These are phyloP conservation scores for Calycina marina DNA, from an alignment of 2,329 filamentous ascomycete genomes.

Conservation along the genomic window DNA sequence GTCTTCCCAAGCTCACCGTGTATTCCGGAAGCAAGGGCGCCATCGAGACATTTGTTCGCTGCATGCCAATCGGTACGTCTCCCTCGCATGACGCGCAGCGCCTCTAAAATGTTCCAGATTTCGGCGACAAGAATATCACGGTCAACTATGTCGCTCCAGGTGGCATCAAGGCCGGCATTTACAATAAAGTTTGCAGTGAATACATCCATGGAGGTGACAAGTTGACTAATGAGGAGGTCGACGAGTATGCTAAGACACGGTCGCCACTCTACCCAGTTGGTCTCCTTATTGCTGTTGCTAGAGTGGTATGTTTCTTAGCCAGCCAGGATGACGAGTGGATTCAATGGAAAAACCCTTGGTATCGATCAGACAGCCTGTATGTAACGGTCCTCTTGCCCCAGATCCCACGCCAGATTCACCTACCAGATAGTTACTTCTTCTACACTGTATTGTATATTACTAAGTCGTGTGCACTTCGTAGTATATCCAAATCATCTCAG, in stretches of 20 bases:
- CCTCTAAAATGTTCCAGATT: conserved; percentile 37
- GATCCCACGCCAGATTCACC: too few species aligned
- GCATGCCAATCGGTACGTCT: conserved; percentile 49
- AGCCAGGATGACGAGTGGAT: conserved; percentile 37
- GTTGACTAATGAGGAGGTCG: conserved; percentile 40
- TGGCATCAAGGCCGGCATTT: conserved; percentile 54
- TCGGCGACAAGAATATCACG: conserved; percentile 47
- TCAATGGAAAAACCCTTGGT: conserved; percentile 12
- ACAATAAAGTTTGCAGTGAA: conserved; percentile 49
- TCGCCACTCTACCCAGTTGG: conserved; percentile 50
- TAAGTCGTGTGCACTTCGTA: too few species aligned
- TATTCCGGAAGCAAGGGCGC: conserved; percentile 67
- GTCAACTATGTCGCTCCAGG: conserved; percentile 56
- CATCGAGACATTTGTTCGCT: conserved; percentile 63
- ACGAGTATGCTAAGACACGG: conserved; percentile 49
- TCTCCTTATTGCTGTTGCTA: conserved; percentile 52
- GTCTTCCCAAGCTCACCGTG: conserved; percentile 55
- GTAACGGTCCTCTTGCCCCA: too few species aligned
- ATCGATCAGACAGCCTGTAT: conserved; percentile 15
- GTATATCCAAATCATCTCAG: too few species aligned
- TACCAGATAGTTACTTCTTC: too few species aligned
- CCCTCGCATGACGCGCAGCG: background rate
- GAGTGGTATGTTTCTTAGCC: conserved; percentile 46
- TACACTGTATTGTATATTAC: too few species aligned
- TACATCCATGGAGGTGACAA: conserved; percentile 44